These are phyloP conservation scores for Phytopythium vexans DNA, from an alignment of 352 stramenopile species.

Conservation along the genomic window DNA sequence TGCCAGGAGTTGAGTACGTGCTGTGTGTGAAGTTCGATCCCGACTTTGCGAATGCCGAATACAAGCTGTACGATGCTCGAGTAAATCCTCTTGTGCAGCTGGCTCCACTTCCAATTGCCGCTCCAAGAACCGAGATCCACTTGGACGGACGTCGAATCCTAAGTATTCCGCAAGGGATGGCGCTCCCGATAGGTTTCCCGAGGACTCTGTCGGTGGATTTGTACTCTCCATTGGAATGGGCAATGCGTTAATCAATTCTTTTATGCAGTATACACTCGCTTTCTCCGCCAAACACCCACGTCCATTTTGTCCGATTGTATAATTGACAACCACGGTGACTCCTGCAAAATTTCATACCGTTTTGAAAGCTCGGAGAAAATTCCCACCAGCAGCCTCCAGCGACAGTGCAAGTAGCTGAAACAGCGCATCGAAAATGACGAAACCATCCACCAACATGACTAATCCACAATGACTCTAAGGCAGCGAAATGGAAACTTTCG, in stretches of 20 bases:
- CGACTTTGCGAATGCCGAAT: slow-evolving; percentile 33
- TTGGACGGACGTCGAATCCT: slow-evolving; percentile 36
- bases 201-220: slow-evolving; percentile 33
- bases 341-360: too few species aligned
- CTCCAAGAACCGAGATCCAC: slow-evolving; percentile 27
- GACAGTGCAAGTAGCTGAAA: too few species aligned
- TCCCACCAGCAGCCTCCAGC: too few species aligned
- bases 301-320: too few species aligned
- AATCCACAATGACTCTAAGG: too few species aligned
- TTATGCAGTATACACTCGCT: slow-evolving; percentile 7
- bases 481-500: too few species aligned
- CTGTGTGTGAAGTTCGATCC: slow-evolving; percentile 33
- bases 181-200: slow-evolving; percentile 24
- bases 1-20: slow-evolving; percentile 39
- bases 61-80: slow-evolving; percentile 39
- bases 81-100: slow-evolving; percentile 23
- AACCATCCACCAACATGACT: too few species aligned
- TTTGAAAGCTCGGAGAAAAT: too few species aligned
- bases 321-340: too few species aligned
- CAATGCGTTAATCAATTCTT: slow-evolving; percentile 19
- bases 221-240: slow-evolving; percentile 25
- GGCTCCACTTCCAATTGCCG: slow-evolving; percentile 27
- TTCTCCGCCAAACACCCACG: slow-evolving; percentile 8
- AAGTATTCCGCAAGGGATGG: slow-evolving; percentile 26
- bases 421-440: too few species aligned